Evolutionary conservation across 768 basidiomycete species (phyloP).

Genomic region (Rhodotorula babjevae): DNA sequence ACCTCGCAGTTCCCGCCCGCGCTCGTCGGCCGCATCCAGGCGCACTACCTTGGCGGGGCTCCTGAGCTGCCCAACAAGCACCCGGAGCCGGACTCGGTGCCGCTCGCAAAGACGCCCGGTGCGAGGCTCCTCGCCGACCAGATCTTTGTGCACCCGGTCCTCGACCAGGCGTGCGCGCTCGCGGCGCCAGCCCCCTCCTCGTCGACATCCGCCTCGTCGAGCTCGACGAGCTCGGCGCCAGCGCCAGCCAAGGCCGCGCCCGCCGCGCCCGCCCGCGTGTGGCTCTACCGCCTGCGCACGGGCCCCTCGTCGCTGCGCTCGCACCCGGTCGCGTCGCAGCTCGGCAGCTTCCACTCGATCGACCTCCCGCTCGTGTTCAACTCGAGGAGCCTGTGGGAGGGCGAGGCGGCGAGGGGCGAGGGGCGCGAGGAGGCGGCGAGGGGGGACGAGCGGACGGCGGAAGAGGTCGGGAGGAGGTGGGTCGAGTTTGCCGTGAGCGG

Average conservation of each 20-base stretch:
- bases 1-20: slow-evolving; percentile 1
- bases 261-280: not conserved
- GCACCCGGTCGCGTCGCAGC: not conserved
- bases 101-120: slow-evolving; percentile 3
- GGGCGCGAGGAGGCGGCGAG: not conserved
- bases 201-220: no score
- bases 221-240: not conserved
- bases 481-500: slow-evolving; percentile 13
- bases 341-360: slow-evolving; percentile 16
- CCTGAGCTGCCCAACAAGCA: no score
- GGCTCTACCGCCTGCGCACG: not conserved
- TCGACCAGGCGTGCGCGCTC: slow-evolving; percentile 19
- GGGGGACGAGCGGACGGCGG: slow-evolving; percentile 1
- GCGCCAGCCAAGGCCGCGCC: no score
- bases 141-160: slow-evolving; percentile 33
- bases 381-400: slow-evolving; percentile 12
- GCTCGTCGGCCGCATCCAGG: not conserved
- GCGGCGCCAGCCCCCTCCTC: no score
- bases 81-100: not conserved
- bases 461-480: slow-evolving; percentile 17
- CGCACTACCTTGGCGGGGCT: slow-evolving; percentile 11
- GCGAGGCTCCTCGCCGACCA: slow-evolving; percentile 22
- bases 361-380: slow-evolving; percentile 36
- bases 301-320: not conserved
- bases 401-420: not conserved